These are phyloP conservation scores for Lentinula aciculospora DNA, from an alignment of 768 basidiomycete species.

Conservation along the genomic window DNA sequence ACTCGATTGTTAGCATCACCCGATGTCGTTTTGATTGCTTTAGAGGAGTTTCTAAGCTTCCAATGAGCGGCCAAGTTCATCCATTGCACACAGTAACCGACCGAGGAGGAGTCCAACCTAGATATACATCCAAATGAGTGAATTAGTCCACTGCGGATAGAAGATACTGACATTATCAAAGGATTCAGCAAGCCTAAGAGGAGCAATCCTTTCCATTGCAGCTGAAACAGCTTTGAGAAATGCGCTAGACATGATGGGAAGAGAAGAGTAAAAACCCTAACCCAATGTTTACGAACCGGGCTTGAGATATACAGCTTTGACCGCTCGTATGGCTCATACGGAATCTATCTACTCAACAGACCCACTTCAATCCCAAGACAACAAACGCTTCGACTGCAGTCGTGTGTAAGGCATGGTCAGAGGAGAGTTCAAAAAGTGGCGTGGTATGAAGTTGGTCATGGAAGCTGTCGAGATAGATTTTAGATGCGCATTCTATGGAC, in stretches of 20 bases:
- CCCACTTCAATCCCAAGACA: neutral
- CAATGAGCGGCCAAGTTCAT: constrained; percentile 3
- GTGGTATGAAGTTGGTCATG: too few relatives aligned
- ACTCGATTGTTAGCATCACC: constrained; percentile 73
- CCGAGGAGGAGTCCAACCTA: constrained; percentile 76
- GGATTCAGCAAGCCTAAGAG: constrained; percentile 75
- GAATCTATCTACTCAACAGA: neutral
- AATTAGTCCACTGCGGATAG: neutral
- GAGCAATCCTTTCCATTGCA: constrained; percentile 83
- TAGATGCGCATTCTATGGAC: too few relatives aligned
- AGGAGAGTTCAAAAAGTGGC: neutral
- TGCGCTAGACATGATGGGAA: constrained; percentile 6
- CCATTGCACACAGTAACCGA: constrained; percentile 20
- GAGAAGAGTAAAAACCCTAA: too few relatives aligned
- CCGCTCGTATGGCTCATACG: too few relatives aligned
- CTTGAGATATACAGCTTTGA: neutral
- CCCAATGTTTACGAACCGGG: neutral
- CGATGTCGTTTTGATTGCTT: constrained; percentile 35
- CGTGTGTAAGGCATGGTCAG: neutral
- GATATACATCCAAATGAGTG: constrained; percentile 11
- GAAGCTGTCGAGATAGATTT: too few relatives aligned
- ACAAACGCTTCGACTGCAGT: too few relatives aligned
- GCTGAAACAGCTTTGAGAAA: constrained; percentile 49
- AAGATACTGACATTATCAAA: constrained; percentile 85
- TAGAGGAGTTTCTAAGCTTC: constrained; percentile 46